Base-by-base conservation (phyloP, 169 alveolate species). In the Cryptosporidium sp. region DNA sequence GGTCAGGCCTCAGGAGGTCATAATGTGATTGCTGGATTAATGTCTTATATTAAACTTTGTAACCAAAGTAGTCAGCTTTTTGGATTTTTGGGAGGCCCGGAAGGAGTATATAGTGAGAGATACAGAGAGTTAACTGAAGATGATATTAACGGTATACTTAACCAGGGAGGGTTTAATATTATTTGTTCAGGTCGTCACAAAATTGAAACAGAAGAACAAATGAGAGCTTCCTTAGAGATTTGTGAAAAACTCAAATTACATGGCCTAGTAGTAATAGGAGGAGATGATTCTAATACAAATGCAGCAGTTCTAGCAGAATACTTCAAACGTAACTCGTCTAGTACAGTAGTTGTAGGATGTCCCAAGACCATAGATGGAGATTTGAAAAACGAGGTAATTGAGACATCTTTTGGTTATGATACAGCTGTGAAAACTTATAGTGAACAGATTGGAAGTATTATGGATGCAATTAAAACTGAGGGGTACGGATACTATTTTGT, bases 1-100 rank as follows among this genome's bases (percentile, higher is more conserved):
- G 97, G 97, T 18, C 94, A 95, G 84, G 97, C 97, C 39, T 93
- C 97, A 1, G 97, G 97, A 52, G 97, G 97, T 6, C 97, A 95
- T 75, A 95, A 95, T 87, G 97, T 95, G 18, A 94, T 95, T 69
- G 91, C 94, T 6, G 97, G 97, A 31, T 52, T 95, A n/a, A 94
- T 85, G 85, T 96, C 94, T 35, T 94, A 93, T 84, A 91, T 94
- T 58, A 95, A 93, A 85, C 61, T 75, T 70, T 91, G 94, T 18
- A 93, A 95, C 75, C 94, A 92, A 48, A 92, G 94, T 7, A 92
- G 95, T 65, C 92, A 91, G 70, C 86, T 95, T 18, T 94, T 85
- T 86, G 97, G 97, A 48, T 95, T 94, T 87, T 70, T 93, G 51
- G 91, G 92, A 65, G 97, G 97, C 23, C 95, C 97, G 10, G 91